Evolutionary conservation across 169 alveolate genomes (phyloP).

Genomic region (Plasmodium fragile): DNA sequence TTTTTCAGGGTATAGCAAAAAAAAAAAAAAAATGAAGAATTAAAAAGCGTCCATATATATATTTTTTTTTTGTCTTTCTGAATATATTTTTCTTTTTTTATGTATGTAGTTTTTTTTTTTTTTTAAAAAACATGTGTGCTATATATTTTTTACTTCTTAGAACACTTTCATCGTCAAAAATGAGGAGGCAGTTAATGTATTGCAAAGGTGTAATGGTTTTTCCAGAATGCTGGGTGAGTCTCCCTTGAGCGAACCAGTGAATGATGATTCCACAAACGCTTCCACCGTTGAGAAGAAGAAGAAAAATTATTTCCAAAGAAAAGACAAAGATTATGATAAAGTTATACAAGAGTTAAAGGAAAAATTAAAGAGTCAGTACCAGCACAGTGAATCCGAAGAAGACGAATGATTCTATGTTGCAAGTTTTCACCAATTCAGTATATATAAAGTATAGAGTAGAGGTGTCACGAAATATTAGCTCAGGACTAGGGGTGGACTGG

Average conservation of each 20-base stretch:
- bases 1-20: background rate
- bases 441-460: background rate
- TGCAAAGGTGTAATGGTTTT: background rate
- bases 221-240: background rate
- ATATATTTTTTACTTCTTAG: background rate
- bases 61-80: background rate
- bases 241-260: background rate
- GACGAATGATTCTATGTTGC: background rate
- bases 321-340: background rate
- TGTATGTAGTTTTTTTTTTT: background rate
- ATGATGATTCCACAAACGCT: background rate
- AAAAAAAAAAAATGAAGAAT: background rate
- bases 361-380: background rate
- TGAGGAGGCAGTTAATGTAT: background rate
- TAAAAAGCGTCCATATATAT: background rate
- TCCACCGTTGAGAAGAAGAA: background rate
- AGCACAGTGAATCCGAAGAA: background rate
- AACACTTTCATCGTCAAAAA: background rate
- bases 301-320: background rate
- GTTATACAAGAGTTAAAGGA: background rate
- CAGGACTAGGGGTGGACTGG: background rate
- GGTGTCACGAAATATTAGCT: background rate
- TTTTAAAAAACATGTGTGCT: background rate
- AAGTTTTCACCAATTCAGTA: background rate
- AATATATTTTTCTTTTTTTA: background rate